Conservation (phyloP, 2,329 filamentous ascomycete genomes). For the Parasarocladium wereldwijsianum region DNA sequence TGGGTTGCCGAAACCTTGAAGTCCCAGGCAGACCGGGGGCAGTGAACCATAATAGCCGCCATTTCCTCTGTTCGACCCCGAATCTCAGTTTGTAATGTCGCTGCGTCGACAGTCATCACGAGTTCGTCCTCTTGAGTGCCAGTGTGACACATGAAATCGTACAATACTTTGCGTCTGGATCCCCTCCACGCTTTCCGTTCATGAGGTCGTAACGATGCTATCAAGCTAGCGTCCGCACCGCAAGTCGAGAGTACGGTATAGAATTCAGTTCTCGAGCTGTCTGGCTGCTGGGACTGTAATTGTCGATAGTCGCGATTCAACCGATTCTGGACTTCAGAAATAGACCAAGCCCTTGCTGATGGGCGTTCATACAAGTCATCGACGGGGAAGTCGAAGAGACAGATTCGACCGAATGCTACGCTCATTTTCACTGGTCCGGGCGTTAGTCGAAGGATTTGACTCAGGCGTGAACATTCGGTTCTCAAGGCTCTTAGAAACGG, state of each 20-base stretch:
- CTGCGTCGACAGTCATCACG: conserved; percentile 2
- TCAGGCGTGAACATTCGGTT: too few species aligned
- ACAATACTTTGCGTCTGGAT: not conserved
- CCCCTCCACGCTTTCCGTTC: not conserved
- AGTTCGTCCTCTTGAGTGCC: not conserved
- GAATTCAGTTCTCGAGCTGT: not conserved
- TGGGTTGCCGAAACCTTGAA: conserved; percentile 4
- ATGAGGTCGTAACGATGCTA: conserved; percentile 1
- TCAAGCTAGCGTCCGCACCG: not conserved
- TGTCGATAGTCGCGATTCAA: not conserved
- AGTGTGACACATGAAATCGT: not conserved
- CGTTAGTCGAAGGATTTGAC: not conserved
- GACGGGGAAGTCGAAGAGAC: not conserved
- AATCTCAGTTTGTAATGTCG: not conserved
- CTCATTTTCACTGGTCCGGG: conserved; percentile 4
- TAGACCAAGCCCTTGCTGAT: not conserved
- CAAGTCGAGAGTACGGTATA: not conserved
- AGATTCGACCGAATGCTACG: conserved; percentile 5
- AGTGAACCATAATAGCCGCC: conserved; percentile 4
- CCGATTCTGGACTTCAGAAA: too few species aligned
- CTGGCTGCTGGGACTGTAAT: not conserved
- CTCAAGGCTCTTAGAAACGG: too few species aligned
- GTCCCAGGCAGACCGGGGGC: conserved; percentile 5
- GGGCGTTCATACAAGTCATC: not conserved
- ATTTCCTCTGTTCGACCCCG: conserved; percentile 2